Base-by-base conservation (phyloP, 129 eudicot genomes). In the Pittosporum tobira region DNA sequence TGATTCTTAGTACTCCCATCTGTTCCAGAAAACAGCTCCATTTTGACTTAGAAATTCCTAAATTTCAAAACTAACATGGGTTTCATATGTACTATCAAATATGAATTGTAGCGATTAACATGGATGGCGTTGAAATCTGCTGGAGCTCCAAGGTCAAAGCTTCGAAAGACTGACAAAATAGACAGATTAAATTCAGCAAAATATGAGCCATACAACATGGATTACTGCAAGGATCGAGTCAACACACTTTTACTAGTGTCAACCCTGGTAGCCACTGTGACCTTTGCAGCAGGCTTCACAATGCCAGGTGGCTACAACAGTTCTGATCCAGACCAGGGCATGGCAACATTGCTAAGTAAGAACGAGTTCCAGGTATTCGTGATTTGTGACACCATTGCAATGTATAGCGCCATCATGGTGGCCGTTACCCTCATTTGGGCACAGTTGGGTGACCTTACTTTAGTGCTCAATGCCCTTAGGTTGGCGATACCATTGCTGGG, bases 221-320 rank as follows among this genome's bases (percentile, higher is more conserved):
- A 79, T 15, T 61, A 64, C 37, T 66, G 48, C 67, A 73, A 45
- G 36, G 80, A 70, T 8, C 70, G 65, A 63, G 73, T 73, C 10
- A 78, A 78, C 53, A 68, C 61, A 36, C 46, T 74, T 13, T 48
- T 73, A 57, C 5, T 78, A 48, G 82, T 77, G 53, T 74, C 82
- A 45, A 72, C 65, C 22, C 62, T 77, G 9, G 66, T 71, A 2
- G 82, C 67, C 25, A 71, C 78, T n/a, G 68, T 77, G 6, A 72
- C 78, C 34, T 77, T 77, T 31, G 36, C 71, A 5, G 71, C 78
- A 13, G 82, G 82, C 38, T 71, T 77, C 45, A 72, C 74, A 19
- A 56, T 77, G 14, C 82, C 82, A 4, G 82, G 82, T 23, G 82
- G 82, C 22, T 71, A 77, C 47, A 63, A 57, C 74, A 63, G 63